Percentiles rank a stretch among this genome's conserved stretches.
Evolutionary conservation across 192 early-diverging fungal species (phyloP).

Genomic region (Fimicolochytrium jonesii): DNA sequence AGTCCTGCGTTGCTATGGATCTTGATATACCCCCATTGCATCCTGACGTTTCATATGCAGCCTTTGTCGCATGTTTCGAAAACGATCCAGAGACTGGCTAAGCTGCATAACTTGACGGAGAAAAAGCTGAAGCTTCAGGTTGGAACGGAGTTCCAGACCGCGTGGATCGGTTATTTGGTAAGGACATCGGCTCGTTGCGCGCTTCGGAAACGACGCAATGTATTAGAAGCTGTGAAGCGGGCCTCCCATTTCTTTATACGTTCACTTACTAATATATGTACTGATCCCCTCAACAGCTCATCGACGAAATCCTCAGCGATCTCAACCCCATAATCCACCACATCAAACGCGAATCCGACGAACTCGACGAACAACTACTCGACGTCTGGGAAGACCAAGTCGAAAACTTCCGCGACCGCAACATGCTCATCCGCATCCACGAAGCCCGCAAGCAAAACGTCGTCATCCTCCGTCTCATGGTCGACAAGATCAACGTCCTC

Average conservation of each 20-base stretch:
- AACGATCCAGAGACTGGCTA: not conserved
- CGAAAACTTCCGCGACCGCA: not conserved
- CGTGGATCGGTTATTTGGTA: constrained; percentile 19
- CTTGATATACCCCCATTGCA: constrained; percentile 3
- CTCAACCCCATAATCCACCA: constrained; percentile 1
- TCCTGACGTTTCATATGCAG: constrained; percentile 6
- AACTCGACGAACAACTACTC: constrained; percentile 13
- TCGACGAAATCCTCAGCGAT: constrained; percentile 6
- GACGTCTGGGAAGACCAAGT: constrained; percentile 18
- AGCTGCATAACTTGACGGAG: not conserved
- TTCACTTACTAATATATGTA: not conserved
- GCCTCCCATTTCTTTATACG: not conserved
- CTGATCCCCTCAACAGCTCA: too few relatives aligned
- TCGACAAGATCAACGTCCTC: not conserved
- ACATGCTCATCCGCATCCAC: constrained; percentile 16
- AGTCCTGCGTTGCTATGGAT: not conserved
- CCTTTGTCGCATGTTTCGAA: not conserved
- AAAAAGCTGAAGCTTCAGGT: not conserved
- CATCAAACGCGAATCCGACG: constrained; percentile 6
- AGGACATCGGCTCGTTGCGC: too few relatives aligned
- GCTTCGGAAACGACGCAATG: too few relatives aligned
- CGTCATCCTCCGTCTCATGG: not conserved
- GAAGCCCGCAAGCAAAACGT: constrained; percentile 10
- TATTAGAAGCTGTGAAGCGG: not conserved
- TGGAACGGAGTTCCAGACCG: not conserved